A percentile compares a stretch with the other conserved stretches of the same genome.
Evolutionary conservation across 2,329 filamentous ascomycete genomes (phyloP).

Genomic region (Calcarisporium arbuscula): DNA sequence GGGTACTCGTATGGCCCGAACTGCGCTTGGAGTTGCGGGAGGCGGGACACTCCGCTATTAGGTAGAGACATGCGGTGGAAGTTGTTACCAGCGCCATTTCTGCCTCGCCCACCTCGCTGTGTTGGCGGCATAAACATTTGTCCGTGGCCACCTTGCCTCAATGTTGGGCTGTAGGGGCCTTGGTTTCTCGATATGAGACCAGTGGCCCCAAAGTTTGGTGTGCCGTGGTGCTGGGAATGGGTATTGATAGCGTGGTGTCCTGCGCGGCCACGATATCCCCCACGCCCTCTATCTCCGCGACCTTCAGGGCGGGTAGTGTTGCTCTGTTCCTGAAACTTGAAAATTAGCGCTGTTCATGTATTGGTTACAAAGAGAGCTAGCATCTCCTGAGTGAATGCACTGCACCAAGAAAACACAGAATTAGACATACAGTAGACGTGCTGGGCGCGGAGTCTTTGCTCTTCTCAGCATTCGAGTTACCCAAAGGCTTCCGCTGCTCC

Average conservation of each 20-base stretch:
- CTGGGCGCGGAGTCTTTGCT: constrained; percentile 31
- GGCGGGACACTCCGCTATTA: constrained; percentile 26
- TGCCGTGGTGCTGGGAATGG: constrained; percentile 26
- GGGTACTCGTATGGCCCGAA: constrained; percentile 32
- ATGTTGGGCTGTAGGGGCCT: constrained; percentile 38
- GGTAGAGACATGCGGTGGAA: constrained; percentile 35
- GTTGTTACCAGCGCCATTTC: constrained; percentile 24
- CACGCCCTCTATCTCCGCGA: constrained; percentile 35
- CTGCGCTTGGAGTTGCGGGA: constrained; percentile 30
- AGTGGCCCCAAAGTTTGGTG: constrained; percentile 25
- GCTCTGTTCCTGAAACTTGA: constrained; percentile 17
- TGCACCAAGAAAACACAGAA: constrained; percentile 5
- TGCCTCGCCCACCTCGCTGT: constrained; percentile 28
- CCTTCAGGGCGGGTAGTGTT: constrained; percentile 27
- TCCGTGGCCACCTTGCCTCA: constrained; percentile 32
- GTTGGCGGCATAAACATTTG: constrained; percentile 25
- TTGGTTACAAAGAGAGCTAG: too few species aligned
- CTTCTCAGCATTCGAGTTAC: constrained; percentile 29
- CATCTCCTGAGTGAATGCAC: constrained; percentile 2
- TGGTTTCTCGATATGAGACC: constrained; percentile 28
- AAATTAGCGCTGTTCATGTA: constrained; percentile 7
- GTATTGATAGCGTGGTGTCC: constrained; percentile 31
- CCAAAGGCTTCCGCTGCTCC: constrained; percentile 40
- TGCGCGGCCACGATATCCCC: constrained; percentile 40
- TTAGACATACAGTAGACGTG: constrained; percentile 32